Percentiles rank a stretch among this genome's conserved stretches.
phyloP scores from a whole-genome alignment of 2,329 filamentous ascomycete genomes.

The Ciborinia camelliae region DNA sequence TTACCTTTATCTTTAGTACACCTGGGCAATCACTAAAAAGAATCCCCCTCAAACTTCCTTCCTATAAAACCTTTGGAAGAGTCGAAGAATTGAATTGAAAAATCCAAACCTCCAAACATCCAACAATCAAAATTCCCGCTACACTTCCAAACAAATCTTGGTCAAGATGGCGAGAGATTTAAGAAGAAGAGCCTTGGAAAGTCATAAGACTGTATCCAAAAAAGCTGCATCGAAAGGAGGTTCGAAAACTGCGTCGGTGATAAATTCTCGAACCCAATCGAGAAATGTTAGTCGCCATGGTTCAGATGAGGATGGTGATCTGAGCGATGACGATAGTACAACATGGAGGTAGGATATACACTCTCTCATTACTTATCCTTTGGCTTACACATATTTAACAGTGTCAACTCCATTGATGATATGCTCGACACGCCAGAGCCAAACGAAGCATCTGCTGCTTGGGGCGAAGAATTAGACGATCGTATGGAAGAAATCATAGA shows the following conservation, averaged over 20 bases:
- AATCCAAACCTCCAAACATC: too few relatives aligned
- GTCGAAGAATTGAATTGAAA: not conserved
- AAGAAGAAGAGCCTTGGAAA: slow-evolving; percentile 54
- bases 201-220: slow-evolving; percentile 56
- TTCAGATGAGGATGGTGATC: slow-evolving; percentile 51
- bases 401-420: slow-evolving; percentile 24
- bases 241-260: slow-evolving; percentile 48
- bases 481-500: slow-evolving; percentile 63
- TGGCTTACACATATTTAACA: not conserved
- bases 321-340: slow-evolving; percentile 48
- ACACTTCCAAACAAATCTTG: not conserved
- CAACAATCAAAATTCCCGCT: not conserved
- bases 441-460: slow-evolving; percentile 46
- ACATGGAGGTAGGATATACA: slow-evolving; percentile 46
- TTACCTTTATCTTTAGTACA: too few relatives aligned
- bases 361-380: not conserved
- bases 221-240: slow-evolving; percentile 50
- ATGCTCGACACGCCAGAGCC: slow-evolving; percentile 43
- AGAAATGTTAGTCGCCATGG: slow-evolving; percentile 47
- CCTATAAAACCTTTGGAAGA: not conserved
- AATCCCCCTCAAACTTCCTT: too few relatives aligned
- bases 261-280: slow-evolving; percentile 47
- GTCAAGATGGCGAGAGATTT: slow-evolving; percentile 36
- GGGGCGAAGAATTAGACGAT: slow-evolving; percentile 55
- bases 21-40: too few relatives aligned